These are phyloP conservation scores for Exophiala phaeomuriformis DNA, from an alignment of 2,329 filamentous ascomycete genomes.

Conservation along the genomic window DNA sequence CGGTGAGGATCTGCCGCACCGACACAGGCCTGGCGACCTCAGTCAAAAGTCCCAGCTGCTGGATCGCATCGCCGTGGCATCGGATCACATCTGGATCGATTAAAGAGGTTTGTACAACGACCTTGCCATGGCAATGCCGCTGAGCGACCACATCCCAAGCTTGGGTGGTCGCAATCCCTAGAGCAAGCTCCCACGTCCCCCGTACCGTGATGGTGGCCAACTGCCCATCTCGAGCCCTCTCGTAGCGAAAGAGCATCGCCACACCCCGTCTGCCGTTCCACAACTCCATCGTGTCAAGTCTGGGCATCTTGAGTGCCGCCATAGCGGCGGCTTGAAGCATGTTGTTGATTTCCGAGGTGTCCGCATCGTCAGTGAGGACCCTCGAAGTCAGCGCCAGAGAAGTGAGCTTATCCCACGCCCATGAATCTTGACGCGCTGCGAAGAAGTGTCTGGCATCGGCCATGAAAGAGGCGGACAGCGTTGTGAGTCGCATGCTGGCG, in stretches of 20 bases:
- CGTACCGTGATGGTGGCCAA: constrained; percentile 21
- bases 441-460: constrained; percentile 33
- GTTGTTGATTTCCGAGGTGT: neutral
- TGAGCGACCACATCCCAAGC: constrained; percentile 2
- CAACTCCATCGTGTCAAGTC: constrained; percentile 29
- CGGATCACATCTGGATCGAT: constrained; percentile 16
- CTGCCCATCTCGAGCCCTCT: neutral
- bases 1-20: constrained; percentile 31
- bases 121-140: neutral
- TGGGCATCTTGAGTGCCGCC: constrained; percentile 29
- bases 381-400: constrained; percentile 32
- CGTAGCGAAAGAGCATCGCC: constrained; percentile 6
- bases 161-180: constrained; percentile 12
- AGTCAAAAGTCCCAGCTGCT: constrained; percentile 27
- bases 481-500: constrained; percentile 29
- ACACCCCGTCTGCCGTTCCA: constrained; percentile 33
- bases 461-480: constrained; percentile 32
- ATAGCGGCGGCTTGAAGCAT: constrained; percentile 27
- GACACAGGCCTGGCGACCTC: constrained; percentile 32
- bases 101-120: neutral
- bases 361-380: constrained; percentile 19
- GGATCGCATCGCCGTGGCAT: constrained; percentile 31
- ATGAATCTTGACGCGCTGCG: constrained; percentile 15
- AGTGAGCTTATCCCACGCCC: constrained; percentile 31
- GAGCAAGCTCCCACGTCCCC: constrained; percentile 28